These are phyloP conservation scores for Lenwebbia sp. DNA, from an alignment of 345 rosid genomes.

Conservation along the genomic window DNA sequence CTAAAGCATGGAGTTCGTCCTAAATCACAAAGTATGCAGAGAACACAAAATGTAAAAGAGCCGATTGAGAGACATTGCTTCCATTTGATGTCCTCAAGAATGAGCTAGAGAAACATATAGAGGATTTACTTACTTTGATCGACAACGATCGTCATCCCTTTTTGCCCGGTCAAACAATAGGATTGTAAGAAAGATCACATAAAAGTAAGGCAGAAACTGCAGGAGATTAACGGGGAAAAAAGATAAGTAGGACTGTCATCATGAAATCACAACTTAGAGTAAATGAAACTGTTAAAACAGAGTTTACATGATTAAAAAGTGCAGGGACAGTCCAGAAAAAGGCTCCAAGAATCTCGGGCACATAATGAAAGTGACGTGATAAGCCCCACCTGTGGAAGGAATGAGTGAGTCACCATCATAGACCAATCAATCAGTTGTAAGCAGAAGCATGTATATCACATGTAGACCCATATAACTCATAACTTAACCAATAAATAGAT, in stretches of 20 bases:
- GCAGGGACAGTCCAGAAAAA: constrained; percentile 98
- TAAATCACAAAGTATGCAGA: neutral
- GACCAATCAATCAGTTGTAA: neutral
- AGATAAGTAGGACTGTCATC: neutral
- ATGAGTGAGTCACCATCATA: neutral
- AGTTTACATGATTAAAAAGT: constrained; percentile 69
- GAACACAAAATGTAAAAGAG: neutral
- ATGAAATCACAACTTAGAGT: neutral
- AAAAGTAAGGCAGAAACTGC: constrained; percentile 94
- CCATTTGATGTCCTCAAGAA: neutral
- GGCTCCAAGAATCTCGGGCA: constrained; percentile 79
- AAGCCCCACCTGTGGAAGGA: constrained; percentile 75
- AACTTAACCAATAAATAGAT: neutral
- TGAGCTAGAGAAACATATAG: neutral
- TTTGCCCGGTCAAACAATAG: constrained; percentile 92
- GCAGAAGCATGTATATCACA: neutral
- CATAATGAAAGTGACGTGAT: constrained; percentile 94
- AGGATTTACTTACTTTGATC: constrained; percentile 64
- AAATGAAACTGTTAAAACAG: neutral
- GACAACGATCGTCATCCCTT: constrained; percentile 90
- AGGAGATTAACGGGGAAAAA: neutral
- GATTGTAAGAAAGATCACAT: constrained; percentile 76
- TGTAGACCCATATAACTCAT: neutral
- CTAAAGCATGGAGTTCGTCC: neutral
- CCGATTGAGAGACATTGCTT: neutral